Conservation (phyloP, 306 rosid species). For the Sicyos edulis region DNA sequence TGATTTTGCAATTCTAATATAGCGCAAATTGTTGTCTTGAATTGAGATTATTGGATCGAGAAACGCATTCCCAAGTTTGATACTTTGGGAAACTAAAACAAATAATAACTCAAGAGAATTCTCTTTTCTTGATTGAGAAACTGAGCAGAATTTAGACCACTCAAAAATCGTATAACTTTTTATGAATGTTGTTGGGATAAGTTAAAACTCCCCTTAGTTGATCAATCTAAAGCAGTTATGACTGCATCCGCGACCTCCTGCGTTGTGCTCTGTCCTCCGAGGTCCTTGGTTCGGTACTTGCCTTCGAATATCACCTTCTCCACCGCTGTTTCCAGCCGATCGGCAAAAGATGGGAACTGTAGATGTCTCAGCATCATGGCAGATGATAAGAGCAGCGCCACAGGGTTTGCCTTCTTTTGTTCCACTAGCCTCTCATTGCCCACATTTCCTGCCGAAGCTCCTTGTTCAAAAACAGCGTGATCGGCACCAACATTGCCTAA, state of each 20-base stretch:
- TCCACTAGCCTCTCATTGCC: conserved; percentile 53
- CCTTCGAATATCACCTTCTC: conserved; percentile 66
- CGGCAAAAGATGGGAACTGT: conserved; percentile 86
- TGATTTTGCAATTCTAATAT: conserved; percentile 8
- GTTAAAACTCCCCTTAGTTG: neutral
- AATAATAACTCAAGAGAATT: conserved; percentile 3
- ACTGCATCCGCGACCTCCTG: conserved; percentile 81
- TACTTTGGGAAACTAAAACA: neutral
- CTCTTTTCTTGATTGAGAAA: conserved; percentile 13
- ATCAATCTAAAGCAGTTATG: conserved; percentile 53
- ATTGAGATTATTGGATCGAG: conserved; percentile 17
- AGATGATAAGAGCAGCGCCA: conserved; percentile 80
- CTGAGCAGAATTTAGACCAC: conserved; percentile 8
- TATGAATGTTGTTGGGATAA: conserved; percentile 3
- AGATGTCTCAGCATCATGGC: conserved; percentile 98
- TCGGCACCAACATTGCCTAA: conserved; percentile 94
- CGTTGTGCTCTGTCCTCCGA: conserved; percentile 75
- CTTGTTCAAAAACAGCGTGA: conserved; percentile 90
- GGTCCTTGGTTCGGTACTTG: conserved; percentile 64
- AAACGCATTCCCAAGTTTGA: conserved; percentile 7
- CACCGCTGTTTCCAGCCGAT: conserved; percentile 77
- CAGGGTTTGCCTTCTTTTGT: conserved; percentile 82
- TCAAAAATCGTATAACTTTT: neutral
- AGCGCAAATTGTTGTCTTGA: conserved; percentile 9
- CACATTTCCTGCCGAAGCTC: conserved; percentile 93